Percentiles rank a stretch among this genome's conserved stretches.
These are phyloP conservation scores for Alternaria alternata DNA, from an alignment of 2,329 filamentous ascomycete genomes.

Conservation along the genomic window DNA sequence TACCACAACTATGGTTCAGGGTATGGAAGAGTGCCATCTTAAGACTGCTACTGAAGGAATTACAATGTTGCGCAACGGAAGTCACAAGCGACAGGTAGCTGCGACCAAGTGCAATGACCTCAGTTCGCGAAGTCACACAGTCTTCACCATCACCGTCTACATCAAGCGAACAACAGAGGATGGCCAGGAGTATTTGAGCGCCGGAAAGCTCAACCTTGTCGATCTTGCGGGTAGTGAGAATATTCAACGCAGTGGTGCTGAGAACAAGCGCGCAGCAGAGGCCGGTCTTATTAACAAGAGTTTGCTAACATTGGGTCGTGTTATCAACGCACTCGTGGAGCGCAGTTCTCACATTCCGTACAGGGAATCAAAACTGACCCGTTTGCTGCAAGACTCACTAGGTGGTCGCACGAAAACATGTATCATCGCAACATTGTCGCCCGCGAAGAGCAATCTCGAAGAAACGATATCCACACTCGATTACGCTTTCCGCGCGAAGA, in stretches of 20 bases:
- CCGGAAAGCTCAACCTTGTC: slow-evolving; percentile 94
- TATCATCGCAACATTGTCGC: slow-evolving; percentile 96
- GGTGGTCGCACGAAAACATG: slow-evolving; percentile 97
- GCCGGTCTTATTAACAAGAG: slow-evolving; percentile 99
- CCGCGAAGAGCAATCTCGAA: slow-evolving; percentile 92
- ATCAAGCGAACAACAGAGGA: slow-evolving; percentile 82
- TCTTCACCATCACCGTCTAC: slow-evolving; percentile 94
- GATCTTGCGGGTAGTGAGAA: slow-evolving; percentile 98
- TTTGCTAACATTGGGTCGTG: slow-evolving; percentile 88
- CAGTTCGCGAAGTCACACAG: slow-evolving; percentile 94
- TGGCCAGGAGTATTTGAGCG: slow-evolving; percentile 88
- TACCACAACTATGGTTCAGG: slow-evolving; percentile 86
- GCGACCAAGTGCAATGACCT: slow-evolving; percentile 99
- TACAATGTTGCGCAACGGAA: slow-evolving; percentile 86
- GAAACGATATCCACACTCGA: slow-evolving; percentile 98
- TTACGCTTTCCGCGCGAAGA: slow-evolving; percentile 97
- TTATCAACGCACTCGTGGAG: slow-evolving; percentile 97
- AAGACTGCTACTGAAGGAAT: slow-evolving; percentile 85
- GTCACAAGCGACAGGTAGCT: slow-evolving; percentile 94
- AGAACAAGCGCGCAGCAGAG: slow-evolving; percentile 96
- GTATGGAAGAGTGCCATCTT: slow-evolving; percentile 97
- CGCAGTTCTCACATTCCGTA: slow-evolving; percentile 88
- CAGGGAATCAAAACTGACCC: slow-evolving; percentile 94
- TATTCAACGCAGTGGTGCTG: slow-evolving; percentile 93
- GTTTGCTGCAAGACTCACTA: slow-evolving; percentile 93